These are phyloP conservation scores for Bisporella sp. DNA, from an alignment of 2,329 filamentous ascomycete species.

Conservation along the genomic window DNA sequence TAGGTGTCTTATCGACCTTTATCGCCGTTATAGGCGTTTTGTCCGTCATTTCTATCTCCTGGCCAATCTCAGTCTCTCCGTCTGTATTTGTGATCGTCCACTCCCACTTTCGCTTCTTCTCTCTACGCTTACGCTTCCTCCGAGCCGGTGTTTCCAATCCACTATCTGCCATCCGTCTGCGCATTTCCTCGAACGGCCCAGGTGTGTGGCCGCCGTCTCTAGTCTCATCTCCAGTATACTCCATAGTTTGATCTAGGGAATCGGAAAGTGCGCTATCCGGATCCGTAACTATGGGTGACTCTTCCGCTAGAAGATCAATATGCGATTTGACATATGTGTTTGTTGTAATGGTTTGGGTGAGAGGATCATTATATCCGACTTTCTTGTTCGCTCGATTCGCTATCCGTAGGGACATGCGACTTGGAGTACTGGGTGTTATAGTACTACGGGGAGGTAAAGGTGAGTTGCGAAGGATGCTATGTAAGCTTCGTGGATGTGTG, in stretches of 20 bases:
- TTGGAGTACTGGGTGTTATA: constrained; percentile 44
- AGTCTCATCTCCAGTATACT: constrained; percentile 47
- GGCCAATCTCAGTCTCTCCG: constrained; percentile 36
- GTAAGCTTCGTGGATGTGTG: constrained; percentile 49
- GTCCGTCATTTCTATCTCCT: constrained; percentile 7
- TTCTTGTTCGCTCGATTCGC: constrained; percentile 40
- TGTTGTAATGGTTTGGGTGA: constrained; percentile 57
- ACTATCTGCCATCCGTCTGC: constrained; percentile 45
- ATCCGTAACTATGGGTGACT: constrained; percentile 28
- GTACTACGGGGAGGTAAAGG: constrained; percentile 48
- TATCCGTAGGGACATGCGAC: constrained; percentile 46
- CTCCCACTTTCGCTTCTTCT: constrained; percentile 58
- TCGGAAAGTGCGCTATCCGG: constrained; percentile 28
- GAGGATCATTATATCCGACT: constrained; percentile 55
- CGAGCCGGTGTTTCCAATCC: constrained; percentile 20
- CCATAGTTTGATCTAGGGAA: constrained; percentile 42
- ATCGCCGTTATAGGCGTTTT: constrained; percentile 19
- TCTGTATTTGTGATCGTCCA: constrained; percentile 46
- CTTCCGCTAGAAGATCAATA: constrained; percentile 54
- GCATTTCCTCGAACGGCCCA: constrained; percentile 57
- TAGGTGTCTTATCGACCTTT: constrained; percentile 13
- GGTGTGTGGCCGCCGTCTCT: constrained; percentile 56
- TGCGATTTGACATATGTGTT: constrained; percentile 56
- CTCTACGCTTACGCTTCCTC: constrained; percentile 45
- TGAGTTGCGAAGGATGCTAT: constrained; percentile 61